phyloP scores from a whole-genome alignment of 495 filamentous ascomycete species.

The Aspergillus cristatus region DNA sequence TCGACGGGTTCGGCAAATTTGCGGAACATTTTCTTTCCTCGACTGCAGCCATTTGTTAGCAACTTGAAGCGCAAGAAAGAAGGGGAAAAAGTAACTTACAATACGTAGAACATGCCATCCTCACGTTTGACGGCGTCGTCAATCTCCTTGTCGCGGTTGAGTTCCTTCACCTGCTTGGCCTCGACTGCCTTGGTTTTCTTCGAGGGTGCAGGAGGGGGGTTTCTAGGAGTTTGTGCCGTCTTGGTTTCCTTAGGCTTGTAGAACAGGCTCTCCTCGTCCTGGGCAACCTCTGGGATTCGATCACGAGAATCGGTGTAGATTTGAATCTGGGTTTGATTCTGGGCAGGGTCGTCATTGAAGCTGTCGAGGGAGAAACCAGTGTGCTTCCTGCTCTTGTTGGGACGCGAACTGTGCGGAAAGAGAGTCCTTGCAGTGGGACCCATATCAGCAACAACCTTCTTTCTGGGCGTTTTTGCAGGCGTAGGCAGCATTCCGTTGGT shows the following conservation, averaged over 20 bases:
- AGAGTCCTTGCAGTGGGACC: conserved; percentile 63
- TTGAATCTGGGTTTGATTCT: conserved; percentile 46
- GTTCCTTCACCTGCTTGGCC: conserved; percentile 16
- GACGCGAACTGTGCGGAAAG: conserved; percentile 52
- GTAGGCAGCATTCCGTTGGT: conserved; percentile 64
- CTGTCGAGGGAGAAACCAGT: conserved; percentile 62
- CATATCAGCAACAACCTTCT: conserved; percentile 49
- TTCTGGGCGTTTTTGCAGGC: conserved; percentile 79
- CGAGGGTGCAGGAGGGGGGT: conserved; percentile 28
- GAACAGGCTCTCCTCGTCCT: conserved; percentile 67
- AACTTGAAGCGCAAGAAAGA: neutral
- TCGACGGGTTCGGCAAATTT: conserved; percentile 40
- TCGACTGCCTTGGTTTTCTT: neutral
- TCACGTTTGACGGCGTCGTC: conserved; percentile 54
- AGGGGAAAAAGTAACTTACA: conserved; percentile 52
- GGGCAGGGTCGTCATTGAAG: conserved; percentile 46
- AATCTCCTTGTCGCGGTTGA: conserved; percentile 44
- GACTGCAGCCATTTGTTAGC: conserved; percentile 46
- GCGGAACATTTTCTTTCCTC: conserved; percentile 79
- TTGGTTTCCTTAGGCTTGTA: conserved; percentile 34
- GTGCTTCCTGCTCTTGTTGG: conserved; percentile 45
- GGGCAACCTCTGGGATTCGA: conserved; percentile 64
- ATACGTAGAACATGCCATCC: conserved; percentile 76
- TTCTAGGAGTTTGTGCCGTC: conserved; percentile 10
- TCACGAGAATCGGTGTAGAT: conserved; percentile 91